phyloP scores from a whole-genome alignment of 2,329 filamentous ascomycete genomes.

The Bipolaris gigantea region DNA sequence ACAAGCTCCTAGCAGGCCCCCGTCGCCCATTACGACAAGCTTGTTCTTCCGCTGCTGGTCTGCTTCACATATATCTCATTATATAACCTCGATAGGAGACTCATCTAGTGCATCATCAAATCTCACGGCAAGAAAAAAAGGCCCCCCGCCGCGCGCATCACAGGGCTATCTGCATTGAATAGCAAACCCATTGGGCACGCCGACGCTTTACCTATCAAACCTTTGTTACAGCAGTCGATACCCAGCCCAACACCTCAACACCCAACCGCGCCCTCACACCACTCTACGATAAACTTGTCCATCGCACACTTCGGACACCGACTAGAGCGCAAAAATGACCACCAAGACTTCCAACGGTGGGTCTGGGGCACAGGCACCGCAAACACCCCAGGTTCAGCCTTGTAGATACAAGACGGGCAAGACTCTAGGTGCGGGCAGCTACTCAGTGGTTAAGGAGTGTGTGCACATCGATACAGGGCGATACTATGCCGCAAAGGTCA shows the following conservation, averaged over 20 bases:
- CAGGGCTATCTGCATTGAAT: constrained; percentile 4
- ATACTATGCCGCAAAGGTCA: constrained; percentile 98
- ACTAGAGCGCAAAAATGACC: background rate
- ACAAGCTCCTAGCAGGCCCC: background rate
- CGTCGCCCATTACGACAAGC: background rate
- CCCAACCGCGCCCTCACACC: constrained; percentile 7
- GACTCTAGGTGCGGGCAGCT: constrained; percentile 92
- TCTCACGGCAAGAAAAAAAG: background rate
- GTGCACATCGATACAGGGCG: constrained; percentile 97
- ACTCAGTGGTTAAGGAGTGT: constrained; percentile 98
- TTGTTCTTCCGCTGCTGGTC: background rate
- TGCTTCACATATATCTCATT: background rate
- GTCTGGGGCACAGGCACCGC: constrained; percentile 36
- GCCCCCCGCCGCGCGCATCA: constrained; percentile 4
- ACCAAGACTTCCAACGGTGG: constrained; percentile 38
- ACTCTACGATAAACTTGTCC: background rate
- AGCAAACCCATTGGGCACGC: constrained; percentile 4
- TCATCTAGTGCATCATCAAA: background rate
- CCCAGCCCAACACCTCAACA: constrained; percentile 14
- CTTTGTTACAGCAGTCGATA: background rate
- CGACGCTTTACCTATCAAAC: background rate
- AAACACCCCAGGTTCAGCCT: constrained; percentile 72
- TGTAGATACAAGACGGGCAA: constrained; percentile 99
- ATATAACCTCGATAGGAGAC: background rate
- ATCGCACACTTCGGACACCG: background rate